Base-by-base conservation (phyloP, 208 protist species). In the Leishmania turanica region DNA sequence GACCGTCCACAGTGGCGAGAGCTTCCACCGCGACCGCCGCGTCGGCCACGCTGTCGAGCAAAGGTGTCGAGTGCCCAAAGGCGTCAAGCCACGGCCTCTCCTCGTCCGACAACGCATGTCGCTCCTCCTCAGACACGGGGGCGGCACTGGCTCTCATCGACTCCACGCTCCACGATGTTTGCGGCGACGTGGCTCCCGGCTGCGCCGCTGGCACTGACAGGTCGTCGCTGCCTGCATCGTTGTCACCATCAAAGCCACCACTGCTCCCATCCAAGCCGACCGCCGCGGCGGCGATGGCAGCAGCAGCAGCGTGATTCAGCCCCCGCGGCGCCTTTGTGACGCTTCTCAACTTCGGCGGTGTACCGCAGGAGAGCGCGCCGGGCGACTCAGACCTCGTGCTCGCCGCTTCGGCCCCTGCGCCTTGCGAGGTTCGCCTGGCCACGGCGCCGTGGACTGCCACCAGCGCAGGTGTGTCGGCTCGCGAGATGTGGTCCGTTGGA, bases 401-500 rank as follows among this genome's bases (percentile, higher is more conserved):
- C 21, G 42, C 21, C 11, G 42, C 68, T 34, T 51, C 9, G 9
- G 47, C 4, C 31, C 27, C 71, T 54, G 27, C 27, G 17, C 51
- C 45, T 21, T 45, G 31, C n/a, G 19, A 24, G 49, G 45, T 24
- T 60, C 37, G 45, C 45, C 27, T 75, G 31, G 51, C n/a, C 7
- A 40, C 9, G 19, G 71, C 24, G 31, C n/a, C 49, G 45, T 37
- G 71, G 17, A 9, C 13, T 54, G 45, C 31, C 47, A 37, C 47
- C 1, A 13, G 72, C 47, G 68, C 64, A 53, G 71, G 77, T 3
- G 82, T 74, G 62, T 42, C 21, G 7, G 51, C 45, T 4, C 40
- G 21, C 0, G 82, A 85, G 37, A 85, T 40, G 58, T 60, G 71
- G 13, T 81, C n/a, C 0, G 82, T 85, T 40, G 70, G 71, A 9